Base-by-base conservation (phyloP, 2,329 filamentous ascomycete species). In the Diaporthe ilicicola region DNA sequence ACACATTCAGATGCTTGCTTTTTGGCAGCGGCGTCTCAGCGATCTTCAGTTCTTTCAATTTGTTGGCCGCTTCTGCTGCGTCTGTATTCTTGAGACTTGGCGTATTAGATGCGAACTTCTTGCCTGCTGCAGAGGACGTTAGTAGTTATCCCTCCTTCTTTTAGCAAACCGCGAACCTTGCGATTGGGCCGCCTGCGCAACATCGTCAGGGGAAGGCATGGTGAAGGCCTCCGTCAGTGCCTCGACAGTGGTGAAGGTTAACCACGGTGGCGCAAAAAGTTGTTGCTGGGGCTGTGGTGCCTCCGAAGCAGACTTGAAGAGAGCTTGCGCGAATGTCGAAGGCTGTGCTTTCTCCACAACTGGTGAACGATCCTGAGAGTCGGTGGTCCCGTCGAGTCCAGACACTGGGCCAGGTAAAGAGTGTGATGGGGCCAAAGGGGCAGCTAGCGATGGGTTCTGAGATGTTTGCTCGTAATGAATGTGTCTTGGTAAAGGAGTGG, bases 201-300 rank as follows among this genome's bases (percentile, higher is more conserved):
- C 84, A 81, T 98, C 95, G 84, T 98, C 95, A 75, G 95, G 95
- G 82, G 95, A 98, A 69, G 95, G 95, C 79, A 90, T 90, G 85
- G 91, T 86, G 83, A 98, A 98, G 71, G 91, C 89, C 78, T 90
- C 84, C 77, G 85, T 78, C 82, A 85, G 78, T 79, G 85, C 85
- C 69, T 83, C 69, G 29, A 61, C 55, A 50, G 64, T 81, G 37
- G 85, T 81, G 50, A 85, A 85, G 17, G 82, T 81, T 75, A 85
- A 81, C 72, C 89, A 89, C 65, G 87, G 87, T 77, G 89, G 81
- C 51, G 82, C 75, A 70, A 81, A 83, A 17, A 77, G 76, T 27
- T 80, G 78, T 19, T 76, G 75, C 55, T 74, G 73, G 64, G 72
- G 70, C n/a, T 73, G 67, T 65, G 74, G 70, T 39, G 74, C 69